Percentiles rank a stretch among this genome's conserved stretches.
phyloP scores from a whole-genome alignment of 306 rosid species.

The Gastrolobium villosum region DNA sequence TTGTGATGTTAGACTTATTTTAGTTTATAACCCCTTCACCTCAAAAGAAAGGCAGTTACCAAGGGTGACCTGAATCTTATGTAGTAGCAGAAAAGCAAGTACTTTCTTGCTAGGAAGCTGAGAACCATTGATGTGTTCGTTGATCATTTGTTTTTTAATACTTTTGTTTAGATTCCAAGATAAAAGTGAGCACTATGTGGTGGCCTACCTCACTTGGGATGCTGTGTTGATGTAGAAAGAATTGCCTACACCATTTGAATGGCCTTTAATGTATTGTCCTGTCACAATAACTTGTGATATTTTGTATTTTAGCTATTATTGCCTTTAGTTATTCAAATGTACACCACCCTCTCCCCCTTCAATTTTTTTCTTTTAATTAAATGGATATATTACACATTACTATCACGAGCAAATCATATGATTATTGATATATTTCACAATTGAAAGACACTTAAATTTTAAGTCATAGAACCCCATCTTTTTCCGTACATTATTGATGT shows the following conservation, averaged over 20 bases:
- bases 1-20: conserved; percentile 50
- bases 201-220: conserved; percentile 61
- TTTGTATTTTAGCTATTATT: conserved; percentile 40
- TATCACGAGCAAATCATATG: conserved; percentile 19
- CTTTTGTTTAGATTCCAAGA: conserved; percentile 46
- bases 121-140: conserved; percentile 39
- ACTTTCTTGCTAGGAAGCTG: conserved; percentile 46
- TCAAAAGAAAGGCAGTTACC: conserved; percentile 42
- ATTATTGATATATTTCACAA: conserved; percentile 21
- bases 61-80: conserved; percentile 48
- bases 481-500: not conserved
- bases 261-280: conserved; percentile 50
- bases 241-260: conserved; percentile 44
- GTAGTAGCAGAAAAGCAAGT: conserved; percentile 51
- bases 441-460: not conserved
- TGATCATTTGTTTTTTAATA: conserved; percentile 39
- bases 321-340: conserved; percentile 11
- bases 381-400: conserved; percentile 22
- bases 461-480: not conserved
- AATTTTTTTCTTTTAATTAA: conserved; percentile 7
- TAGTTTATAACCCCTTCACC: conserved; percentile 51
- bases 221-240: conserved; percentile 51
- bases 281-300: conserved; percentile 48
- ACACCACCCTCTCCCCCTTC: not conserved
- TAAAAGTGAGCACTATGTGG: conserved; percentile 45